Evolutionary conservation across 2,329 filamentous ascomycete genomes (phyloP), one percentile per base, ranked within the genome.

Genomic region (Botryotinia narcissicola): DNA sequence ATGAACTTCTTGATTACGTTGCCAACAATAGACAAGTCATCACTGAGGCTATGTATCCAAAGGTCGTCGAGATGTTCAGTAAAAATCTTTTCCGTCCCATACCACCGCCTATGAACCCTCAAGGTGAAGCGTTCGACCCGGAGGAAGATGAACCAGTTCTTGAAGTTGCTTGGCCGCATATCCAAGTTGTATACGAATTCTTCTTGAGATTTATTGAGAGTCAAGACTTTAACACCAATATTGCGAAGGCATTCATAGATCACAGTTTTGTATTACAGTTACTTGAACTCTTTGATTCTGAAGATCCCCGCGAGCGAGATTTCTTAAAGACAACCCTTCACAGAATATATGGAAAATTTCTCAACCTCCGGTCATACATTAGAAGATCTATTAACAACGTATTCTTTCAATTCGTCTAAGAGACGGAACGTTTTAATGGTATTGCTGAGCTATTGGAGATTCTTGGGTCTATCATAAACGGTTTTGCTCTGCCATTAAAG

Each of bases 171-270:
- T 99, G 96, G 96, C 96, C 96, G 12, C 96, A 99, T 82, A 99
- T 99, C 75, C 96, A 99, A 84, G 96, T 99, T 73, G 96, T 99
- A 59, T 99, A 99, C 84, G 96, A 99, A 83, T 99, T 99, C 87
- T 99, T 99, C 87, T 87, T 99, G 75, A 90, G 96, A 74, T 99
- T 99, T 84, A 99, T 99, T 79, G 96, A 99, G 83, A 98, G 96
- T 83, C 96, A 98, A 82, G 96, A 99, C 83, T 99, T 99, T 88
- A 99, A 98, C 86, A 99, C 96, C 78, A 99, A 99, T 84, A 98
- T 98, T 80, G 96, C 96, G 78, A 99, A 99, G 85, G 93, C 95
- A 75, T 98, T 97, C 83, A 99, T 99, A 82, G 96, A 99, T 81
- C 96, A 99, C 83, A 93, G 93, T 82, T 99, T 99, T 81, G 96